Conservation (phyloP, 75 land plant genomes). For the Cryptomeria japonica region DNA sequence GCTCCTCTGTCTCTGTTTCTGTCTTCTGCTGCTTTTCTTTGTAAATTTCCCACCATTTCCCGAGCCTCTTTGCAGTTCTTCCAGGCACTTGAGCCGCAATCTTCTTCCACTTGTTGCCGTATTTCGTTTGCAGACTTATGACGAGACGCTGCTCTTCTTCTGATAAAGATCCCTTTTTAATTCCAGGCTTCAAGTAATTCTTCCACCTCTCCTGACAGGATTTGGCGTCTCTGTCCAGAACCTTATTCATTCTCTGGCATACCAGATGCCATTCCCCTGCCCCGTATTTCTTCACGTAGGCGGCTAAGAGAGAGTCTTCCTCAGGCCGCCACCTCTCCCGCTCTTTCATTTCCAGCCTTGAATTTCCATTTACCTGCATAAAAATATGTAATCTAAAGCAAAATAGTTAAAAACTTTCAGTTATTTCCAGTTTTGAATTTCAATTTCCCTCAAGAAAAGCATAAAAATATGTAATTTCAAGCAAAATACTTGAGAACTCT, state of each 20-base stretch:
- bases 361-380: slow-evolving; percentile 17
- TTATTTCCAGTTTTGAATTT: no score
- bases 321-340: slow-evolving; percentile 82
- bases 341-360: slow-evolving; percentile 61
- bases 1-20: slow-evolving; percentile 26
- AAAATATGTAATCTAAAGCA: neutral
- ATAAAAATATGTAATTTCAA: neutral
- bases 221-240: slow-evolving; percentile 71
- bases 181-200: slow-evolving; percentile 85
- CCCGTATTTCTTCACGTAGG: slow-evolving; percentile 72
- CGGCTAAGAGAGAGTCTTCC: slow-evolving; percentile 63
- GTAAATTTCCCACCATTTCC: slow-evolving; percentile 96
- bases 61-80: slow-evolving; percentile 77
- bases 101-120: slow-evolving; percentile 98
- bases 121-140: slow-evolving; percentile 87
- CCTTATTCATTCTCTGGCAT: slow-evolving; percentile 65
- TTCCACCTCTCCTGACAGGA: slow-evolving; percentile 88
- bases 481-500: neutral
- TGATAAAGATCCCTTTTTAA: slow-evolving; percentile 79
- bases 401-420: no score
- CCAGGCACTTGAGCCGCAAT: slow-evolving; percentile 91
- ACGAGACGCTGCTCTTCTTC: slow-evolving; percentile 90
- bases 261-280: slow-evolving; percentile 76
- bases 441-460: neutral
- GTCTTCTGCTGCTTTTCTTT: slow-evolving; percentile 78